Evolutionary conservation across 1,139 yeast species (phyloP).

Genomic region (Yamadazyma mexicana): DNA sequence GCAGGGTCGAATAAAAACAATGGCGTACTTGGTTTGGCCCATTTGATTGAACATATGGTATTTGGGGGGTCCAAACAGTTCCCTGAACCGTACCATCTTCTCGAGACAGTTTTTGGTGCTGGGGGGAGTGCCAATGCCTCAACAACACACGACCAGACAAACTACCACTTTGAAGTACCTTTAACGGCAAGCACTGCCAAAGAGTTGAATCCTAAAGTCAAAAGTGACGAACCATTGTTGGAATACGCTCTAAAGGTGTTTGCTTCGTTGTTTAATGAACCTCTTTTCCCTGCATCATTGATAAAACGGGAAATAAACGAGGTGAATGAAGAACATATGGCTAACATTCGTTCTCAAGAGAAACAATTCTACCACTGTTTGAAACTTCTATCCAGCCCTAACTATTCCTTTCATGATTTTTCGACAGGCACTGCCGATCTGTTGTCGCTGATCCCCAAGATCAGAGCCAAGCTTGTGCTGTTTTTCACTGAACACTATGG

Average conservation of each 20-base stretch:
- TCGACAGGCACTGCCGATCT: constrained; percentile 46
- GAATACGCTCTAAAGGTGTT: constrained; percentile 48
- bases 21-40: constrained; percentile 60
- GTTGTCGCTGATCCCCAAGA: constrained; percentile 21
- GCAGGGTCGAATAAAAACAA: constrained; percentile 70
- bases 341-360: constrained; percentile 40
- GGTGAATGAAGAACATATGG: constrained; percentile 62
- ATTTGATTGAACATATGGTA: constrained; percentile 70
- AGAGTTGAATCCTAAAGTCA: constrained; percentile 8
- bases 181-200: constrained; percentile 20
- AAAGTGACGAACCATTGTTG: constrained; percentile 33
- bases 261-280: constrained; percentile 50
- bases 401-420: constrained; percentile 46
- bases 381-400: constrained; percentile 44
- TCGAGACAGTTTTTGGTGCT: constrained; percentile 38
- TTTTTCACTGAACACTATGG: constrained; percentile 32
- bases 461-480: constrained; percentile 21
- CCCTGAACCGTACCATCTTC: constrained; percentile 49
- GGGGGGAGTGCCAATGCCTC: constrained; percentile 66
- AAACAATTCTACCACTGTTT: constrained; percentile 60
- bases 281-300: constrained; percentile 44
- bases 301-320: constrained; percentile 55
- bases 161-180: constrained; percentile 62
- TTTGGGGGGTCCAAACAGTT: constrained; percentile 57
- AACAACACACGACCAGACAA: constrained; percentile 65